Percentiles rank a stretch among this genome's conserved stretches.
phyloP scores from a whole-genome alignment of 2,329 filamentous ascomycete species.

The Ceratocystis ficicola region DNA sequence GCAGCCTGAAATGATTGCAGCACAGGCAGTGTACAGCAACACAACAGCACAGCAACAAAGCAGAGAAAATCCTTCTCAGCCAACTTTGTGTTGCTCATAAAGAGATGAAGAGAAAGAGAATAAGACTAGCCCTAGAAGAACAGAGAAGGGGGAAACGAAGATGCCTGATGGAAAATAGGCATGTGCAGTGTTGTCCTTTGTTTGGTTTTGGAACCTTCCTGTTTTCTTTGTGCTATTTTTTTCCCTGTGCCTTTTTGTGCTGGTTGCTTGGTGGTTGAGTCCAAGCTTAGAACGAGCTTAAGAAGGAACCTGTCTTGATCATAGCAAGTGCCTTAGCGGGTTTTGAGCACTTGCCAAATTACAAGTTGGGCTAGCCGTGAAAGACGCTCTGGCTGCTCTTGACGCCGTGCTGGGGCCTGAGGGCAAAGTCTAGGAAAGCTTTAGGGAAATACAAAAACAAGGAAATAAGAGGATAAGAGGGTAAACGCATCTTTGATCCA shows the following conservation, averaged over 20 bases:
- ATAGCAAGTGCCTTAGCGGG: neutral
- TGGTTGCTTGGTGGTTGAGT: conserved; percentile 10
- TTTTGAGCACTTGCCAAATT: conserved; percentile 5
- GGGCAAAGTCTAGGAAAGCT: neutral
- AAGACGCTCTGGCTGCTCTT: conserved; percentile 2
- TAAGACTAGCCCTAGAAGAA: neutral
- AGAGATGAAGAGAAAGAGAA: neutral
- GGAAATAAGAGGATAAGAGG: neutral
- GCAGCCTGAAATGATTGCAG: neutral
- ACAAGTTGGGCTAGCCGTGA: neutral
- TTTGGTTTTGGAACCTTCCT: neutral
- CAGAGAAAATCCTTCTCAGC: neutral
- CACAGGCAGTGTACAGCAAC: neutral
- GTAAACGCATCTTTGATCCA: conserved; percentile 4
- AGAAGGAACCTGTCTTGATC: conserved; percentile 8
- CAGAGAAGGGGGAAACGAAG: neutral
- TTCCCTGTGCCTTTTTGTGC: neutral
- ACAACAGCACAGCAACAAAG: no score
- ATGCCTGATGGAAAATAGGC: neutral
- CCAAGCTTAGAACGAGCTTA: conserved; percentile 8
- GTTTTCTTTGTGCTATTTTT: conserved; percentile 3
- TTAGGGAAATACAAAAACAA: neutral
- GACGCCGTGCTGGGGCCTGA: conserved; percentile 8
- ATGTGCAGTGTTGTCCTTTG: neutral
- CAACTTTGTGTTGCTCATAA: neutral